phyloP scores from a whole-genome alignment of 225 moss, liverwort and hornwort species.

The Ulota crispa region DNA sequence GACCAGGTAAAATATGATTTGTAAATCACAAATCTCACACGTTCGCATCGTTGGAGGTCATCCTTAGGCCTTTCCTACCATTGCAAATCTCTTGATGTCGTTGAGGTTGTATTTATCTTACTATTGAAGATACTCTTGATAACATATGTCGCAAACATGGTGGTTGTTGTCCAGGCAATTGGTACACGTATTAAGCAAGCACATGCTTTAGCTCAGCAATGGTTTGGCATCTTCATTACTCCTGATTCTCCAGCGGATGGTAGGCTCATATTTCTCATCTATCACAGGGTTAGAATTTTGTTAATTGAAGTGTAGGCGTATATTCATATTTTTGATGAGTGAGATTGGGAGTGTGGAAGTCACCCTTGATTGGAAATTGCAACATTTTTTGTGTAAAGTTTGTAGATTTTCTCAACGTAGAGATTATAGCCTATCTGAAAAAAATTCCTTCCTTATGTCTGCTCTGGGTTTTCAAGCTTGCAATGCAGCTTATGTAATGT shows the following conservation, averaged over 20 bases:
- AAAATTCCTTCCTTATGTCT: background rate
- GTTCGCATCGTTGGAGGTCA: slow-evolving; percentile 9
- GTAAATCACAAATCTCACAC: background rate
- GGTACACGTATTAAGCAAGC: slow-evolving; percentile 86
- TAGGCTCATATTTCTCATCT: slow-evolving; percentile 31
- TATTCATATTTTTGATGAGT: background rate
- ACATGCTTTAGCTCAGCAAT: slow-evolving; percentile 88
- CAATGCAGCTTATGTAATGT: background rate
- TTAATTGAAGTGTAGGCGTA: background rate
- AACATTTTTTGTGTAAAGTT: background rate
- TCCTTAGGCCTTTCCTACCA: background rate
- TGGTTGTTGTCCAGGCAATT: slow-evolving; percentile 65
- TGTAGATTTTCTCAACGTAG: slow-evolving; percentile 6
- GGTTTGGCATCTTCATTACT: slow-evolving; percentile 97
- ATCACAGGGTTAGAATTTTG: slow-evolving; percentile 6
- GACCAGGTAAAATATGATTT: slow-evolving; percentile 74
- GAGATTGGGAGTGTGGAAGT: slow-evolving; percentile 13
- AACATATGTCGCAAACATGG: slow-evolving; percentile 1
- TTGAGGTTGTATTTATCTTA: slow-evolving; percentile 1
- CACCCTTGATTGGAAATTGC: slow-evolving; percentile 12
- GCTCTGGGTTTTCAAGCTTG: slow-evolving; percentile 4
- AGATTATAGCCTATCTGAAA: background rate
- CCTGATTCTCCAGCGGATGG: slow-evolving; percentile 95
- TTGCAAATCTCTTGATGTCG: background rate
- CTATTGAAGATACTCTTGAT: background rate